phyloP scores from a whole-genome alignment of 768 basidiomycete species.

The Cystofilobasidium ferigula region DNA sequence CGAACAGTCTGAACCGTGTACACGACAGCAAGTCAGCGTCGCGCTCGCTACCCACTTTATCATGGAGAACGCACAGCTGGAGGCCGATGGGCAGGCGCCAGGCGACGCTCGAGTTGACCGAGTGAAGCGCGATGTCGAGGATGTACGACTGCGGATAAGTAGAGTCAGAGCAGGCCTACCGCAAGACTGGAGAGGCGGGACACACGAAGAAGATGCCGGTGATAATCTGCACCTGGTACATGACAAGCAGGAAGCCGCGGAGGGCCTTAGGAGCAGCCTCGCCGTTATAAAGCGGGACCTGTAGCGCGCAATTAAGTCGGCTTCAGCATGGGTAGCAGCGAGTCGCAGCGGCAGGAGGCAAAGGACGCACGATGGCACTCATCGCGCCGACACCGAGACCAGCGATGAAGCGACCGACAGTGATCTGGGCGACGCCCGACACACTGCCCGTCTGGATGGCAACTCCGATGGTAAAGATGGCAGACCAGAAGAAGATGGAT shows the following conservation, averaged over 20 bases:
- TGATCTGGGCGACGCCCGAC: slow-evolving; percentile 53
- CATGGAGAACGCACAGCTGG: too few relatives aligned
- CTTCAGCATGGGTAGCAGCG: slow-evolving; percentile 35
- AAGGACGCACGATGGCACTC: slow-evolving; percentile 42
- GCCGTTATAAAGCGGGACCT: slow-evolving; percentile 52
- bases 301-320: slow-evolving; percentile 34
- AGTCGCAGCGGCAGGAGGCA: slow-evolving; percentile 14
- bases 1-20: too few relatives aligned
- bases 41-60: too few relatives aligned
- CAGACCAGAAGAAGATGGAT: slow-evolving; percentile 65
- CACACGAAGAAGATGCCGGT: slow-evolving; percentile 61
- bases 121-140: slow-evolving; percentile 56
- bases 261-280: slow-evolving; percentile 66
- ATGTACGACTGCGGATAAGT: not conserved
- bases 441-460: slow-evolving; percentile 49
- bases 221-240: slow-evolving; percentile 59
- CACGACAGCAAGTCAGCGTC: slow-evolving; percentile 60
- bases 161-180: not conserved
- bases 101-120: slow-evolving; percentile 49
- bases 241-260: slow-evolving; percentile 57
- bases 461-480: slow-evolving; percentile 44
- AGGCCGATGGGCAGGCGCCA: slow-evolving; percentile 58
- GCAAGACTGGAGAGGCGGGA: too few relatives aligned
- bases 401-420: slow-evolving; percentile 42
- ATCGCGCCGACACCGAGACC: slow-evolving; percentile 48